Evolutionary conservation across 495 filamentous ascomycete genomes (phyloP), one percentile per base, ranked within the genome.

Genomic region (Evansstolkia leycettana): DNA sequence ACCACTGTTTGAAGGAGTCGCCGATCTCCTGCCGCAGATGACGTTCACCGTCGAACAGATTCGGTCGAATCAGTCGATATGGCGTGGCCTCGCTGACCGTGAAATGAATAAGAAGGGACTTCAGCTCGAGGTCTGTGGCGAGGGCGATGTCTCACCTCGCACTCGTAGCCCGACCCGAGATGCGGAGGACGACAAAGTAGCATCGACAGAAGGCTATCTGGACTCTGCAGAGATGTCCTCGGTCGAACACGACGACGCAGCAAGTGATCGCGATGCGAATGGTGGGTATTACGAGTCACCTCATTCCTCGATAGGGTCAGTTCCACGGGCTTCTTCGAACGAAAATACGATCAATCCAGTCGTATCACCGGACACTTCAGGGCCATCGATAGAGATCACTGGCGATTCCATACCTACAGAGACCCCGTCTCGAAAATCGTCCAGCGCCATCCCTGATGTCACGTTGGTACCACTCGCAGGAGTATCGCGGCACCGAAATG

Each of bases 1-100:
- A 24, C 90, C 90, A 0, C 70, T 98, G 0, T 98, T 98, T 50
- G 77, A 86, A 41, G 80, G 76, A 15, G 76, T 94, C 12, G 75
- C 82, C 17, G 78, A 92, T 36, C 73, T 96, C 27, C 58, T 96
- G 33, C 87, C 90, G 5, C 72, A 69, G 15, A 78, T 98, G 75
- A 60, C 67, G 24, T 94, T 88, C 52, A 83, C 76, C 23, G 80
- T 88, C 6, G 72, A 81, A 2, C 84, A 94, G 50, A 75, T 96
- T 29, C 64, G 76, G 17, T 52, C 54, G 17, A 98, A 96, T 55
- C 78, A 79, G 49, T 48, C 54, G 0, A 65, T 71, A 13, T 98
- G 93, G 75, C 73, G 83, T 34, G 50, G 63, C 23, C 72, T 73
- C 31, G 75, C 87, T 17, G 73, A 77, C 28, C 43, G 73, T 47